phyloP scores from a whole-genome alignment of 208 protist species.

The Crithidia sp. region DNA sequence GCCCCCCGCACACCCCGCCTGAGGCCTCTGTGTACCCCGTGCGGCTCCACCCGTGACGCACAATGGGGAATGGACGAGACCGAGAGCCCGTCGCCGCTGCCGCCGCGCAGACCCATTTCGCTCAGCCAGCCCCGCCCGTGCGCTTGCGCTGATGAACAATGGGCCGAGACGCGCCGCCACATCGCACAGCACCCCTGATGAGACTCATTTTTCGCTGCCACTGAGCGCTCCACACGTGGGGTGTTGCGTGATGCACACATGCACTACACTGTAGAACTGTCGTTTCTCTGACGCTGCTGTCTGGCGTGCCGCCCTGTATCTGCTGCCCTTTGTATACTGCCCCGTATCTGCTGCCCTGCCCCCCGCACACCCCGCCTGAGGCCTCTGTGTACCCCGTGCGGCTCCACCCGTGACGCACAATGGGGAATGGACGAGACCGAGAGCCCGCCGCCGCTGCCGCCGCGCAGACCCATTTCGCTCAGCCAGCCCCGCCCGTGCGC shows the following conservation, averaged over 20 bases:
- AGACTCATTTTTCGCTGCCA: constrained; percentile 23
- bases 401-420: constrained; percentile 18
- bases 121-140: too few relatives aligned
- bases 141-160: too few relatives aligned
- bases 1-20: too few relatives aligned
- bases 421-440: constrained; percentile 21
- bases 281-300: constrained; percentile 26
- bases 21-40: too few relatives aligned
- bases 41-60: constrained; percentile 10
- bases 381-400: background rate
- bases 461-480: background rate
- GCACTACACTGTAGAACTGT: constrained; percentile 33
- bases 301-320: background rate
- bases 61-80: constrained; percentile 18
- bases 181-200: constrained; percentile 13
- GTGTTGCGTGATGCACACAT: constrained; percentile 16
- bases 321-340: background rate
- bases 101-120: too few relatives aligned
- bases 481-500: background rate
- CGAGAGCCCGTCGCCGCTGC: too few relatives aligned
- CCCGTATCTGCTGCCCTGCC: background rate
- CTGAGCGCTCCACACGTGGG: constrained; percentile 17
- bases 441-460: background rate
- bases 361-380: background rate
- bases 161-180: background rate